phyloP scores from a whole-genome alignment of 164 flowering plant genomes.

The Kalanchoe fedtschenkoi region DNA sequence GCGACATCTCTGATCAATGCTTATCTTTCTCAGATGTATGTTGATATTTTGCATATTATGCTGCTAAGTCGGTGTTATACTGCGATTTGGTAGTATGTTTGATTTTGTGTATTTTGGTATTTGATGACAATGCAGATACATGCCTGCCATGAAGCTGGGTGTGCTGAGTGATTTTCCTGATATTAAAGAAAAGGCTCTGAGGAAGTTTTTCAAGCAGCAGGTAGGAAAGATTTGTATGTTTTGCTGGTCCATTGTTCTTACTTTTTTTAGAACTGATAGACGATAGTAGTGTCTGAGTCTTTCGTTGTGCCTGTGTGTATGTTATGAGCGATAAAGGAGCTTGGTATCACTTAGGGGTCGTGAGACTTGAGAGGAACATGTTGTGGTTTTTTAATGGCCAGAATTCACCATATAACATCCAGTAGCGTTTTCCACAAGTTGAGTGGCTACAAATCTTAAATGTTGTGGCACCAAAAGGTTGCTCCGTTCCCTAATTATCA shows the following conservation, averaged over 20 bases:
- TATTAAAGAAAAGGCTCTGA: constrained; percentile 38
- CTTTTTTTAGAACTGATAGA: background rate
- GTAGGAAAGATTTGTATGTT: constrained; percentile 14
- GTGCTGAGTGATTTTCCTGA: constrained; percentile 47
- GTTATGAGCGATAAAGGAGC: no score
- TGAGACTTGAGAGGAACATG: no score
- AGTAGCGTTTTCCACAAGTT: no score
- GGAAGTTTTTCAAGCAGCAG: constrained; percentile 48
- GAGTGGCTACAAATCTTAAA: no score
- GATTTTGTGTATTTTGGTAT: constrained; percentile 2
- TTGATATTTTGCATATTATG: background rate
- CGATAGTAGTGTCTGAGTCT: background rate
- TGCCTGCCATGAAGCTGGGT: constrained; percentile 59
- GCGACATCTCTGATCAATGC: constrained; percentile 67
- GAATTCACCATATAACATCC: no score
- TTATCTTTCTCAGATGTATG: constrained; percentile 49
- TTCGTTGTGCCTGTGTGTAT: background rate
- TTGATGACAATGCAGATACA: constrained; percentile 23
- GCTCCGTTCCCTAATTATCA: no score
- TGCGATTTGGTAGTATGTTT: background rate
- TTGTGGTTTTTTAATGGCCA: no score
- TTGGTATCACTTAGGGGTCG: no score
- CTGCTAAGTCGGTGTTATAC: background rate
- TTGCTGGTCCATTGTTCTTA: background rate
- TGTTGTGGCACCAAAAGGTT: no score